Conservation (phyloP, 1,284 basidiomycete species). For the Ustilago curta region DNA sequence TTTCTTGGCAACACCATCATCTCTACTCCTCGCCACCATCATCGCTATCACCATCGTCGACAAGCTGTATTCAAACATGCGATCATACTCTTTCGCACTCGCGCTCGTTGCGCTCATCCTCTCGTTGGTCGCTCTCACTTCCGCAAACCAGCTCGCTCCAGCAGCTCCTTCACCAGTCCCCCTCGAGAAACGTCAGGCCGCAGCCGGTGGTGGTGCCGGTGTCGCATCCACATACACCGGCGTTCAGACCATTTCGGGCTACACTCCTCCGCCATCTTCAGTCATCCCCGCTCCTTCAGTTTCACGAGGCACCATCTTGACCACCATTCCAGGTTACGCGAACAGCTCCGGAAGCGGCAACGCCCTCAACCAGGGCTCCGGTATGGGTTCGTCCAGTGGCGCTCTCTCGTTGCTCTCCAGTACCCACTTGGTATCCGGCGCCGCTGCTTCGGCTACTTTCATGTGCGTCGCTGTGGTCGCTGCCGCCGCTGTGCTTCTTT, state of each 20-base stretch:
- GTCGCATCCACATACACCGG: conserved; percentile 42
- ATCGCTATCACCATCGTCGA: background rate
- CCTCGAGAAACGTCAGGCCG: conserved; percentile 53
- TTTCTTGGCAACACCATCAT: conserved; percentile 3
- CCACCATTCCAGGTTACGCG: conserved; percentile 52
- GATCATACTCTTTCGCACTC: conserved; percentile 24
- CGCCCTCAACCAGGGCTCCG: conserved; percentile 28
- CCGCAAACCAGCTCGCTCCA: conserved; percentile 22
- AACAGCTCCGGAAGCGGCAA: conserved; percentile 30
- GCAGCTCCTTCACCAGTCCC: conserved; percentile 8
- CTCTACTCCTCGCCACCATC: background rate
- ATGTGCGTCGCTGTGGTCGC: conserved; percentile 27
- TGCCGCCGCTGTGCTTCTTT: conserved; percentile 34
- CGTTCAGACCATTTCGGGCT: conserved; percentile 57
- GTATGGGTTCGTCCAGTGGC: conserved; percentile 28
- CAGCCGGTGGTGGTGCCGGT: conserved; percentile 56
- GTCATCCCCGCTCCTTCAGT: conserved; percentile 35
- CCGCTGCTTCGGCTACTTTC: conserved; percentile 21
- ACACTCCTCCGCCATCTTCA: conserved; percentile 46
- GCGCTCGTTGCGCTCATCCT: conserved; percentile 39
- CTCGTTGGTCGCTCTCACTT: conserved; percentile 33
- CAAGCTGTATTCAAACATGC: conserved; percentile 14
- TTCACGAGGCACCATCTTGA: conserved; percentile 52
- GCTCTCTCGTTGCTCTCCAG: conserved; percentile 30
- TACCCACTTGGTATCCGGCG: conserved; percentile 25